A percentile compares a stretch with the other conserved stretches of the same genome.
These are phyloP conservation scores for Thuja plicata DNA, from an alignment of 83 land plant genomes.

Conservation along the genomic window DNA sequence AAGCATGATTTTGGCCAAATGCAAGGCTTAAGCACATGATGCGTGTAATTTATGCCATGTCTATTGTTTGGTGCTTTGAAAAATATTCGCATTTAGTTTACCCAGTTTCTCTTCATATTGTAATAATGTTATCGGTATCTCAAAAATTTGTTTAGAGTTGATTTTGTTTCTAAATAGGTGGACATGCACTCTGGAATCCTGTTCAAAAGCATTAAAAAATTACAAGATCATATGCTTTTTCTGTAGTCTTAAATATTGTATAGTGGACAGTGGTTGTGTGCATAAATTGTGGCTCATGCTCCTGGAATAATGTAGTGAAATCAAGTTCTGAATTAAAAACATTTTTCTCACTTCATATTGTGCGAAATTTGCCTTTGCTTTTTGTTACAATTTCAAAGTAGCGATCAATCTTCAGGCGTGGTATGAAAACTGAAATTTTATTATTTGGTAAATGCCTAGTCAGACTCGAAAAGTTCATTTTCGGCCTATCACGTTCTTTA, in stretches of 20 bases:
- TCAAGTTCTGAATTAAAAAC: background rate
- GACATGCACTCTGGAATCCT: conserved; percentile 1
- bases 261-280: background rate
- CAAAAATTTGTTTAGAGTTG: background rate
- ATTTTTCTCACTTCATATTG: background rate
- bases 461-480: background rate
- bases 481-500: background rate
- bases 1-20: background rate
- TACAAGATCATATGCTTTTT: background rate
- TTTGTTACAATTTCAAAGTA: background rate
- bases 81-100: background rate
- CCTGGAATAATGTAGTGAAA: background rate
- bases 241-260: background rate
- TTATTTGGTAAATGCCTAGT: background rate
- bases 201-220: background rate
- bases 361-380: background rate
- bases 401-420: background rate
- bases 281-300: background rate
- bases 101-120: background rate
- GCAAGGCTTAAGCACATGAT: background rate
- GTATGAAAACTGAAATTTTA: background rate
- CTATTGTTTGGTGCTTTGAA: background rate
- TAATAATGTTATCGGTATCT: background rate
- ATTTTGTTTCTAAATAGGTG: background rate
- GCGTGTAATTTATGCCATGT: background rate